Conservation (phyloP, 2,329 filamentous ascomycete genomes). For the Diplodia mutila region DNA sequence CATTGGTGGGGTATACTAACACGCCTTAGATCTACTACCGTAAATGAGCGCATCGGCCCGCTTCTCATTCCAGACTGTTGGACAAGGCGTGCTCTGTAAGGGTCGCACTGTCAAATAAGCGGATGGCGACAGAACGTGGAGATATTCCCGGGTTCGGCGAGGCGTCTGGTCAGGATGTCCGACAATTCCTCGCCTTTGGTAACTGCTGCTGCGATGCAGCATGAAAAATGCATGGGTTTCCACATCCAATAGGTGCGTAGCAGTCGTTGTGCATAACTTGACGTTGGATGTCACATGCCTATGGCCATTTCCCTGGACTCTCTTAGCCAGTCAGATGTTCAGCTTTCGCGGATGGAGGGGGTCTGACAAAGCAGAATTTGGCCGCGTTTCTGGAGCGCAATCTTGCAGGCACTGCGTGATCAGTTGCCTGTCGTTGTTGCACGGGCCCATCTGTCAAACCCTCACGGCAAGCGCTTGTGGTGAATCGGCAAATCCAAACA, state of each 20-base stretch:
- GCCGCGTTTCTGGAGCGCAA: no score
- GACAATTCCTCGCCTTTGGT: not conserved
- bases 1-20: slow-evolving; percentile 30
- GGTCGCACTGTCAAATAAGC: no score
- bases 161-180: not conserved
- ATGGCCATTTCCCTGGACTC: not conserved
- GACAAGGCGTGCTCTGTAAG: not conserved
- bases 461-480: not conserved
- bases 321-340: not conserved
- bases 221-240: not conserved
- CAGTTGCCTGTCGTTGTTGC: not conserved
- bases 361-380: slow-evolving; percentile 3
- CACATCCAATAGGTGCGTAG: slow-evolving; percentile 2
- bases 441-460: not conserved
- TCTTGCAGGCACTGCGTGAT: not conserved
- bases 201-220: not conserved
- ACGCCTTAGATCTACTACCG: slow-evolving; percentile 51
- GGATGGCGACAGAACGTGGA: not conserved
- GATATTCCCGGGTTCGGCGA: not conserved
- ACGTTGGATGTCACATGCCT: not conserved
- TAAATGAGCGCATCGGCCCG: slow-evolving; percentile 38
- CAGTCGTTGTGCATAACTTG: slow-evolving; percentile 1
- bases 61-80: not conserved
- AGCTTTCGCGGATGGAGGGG: not conserved
- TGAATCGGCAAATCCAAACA: not conserved